phyloP scores from a whole-genome alignment of 2,329 filamentous ascomycete species.

The Cordyceps javanica region DNA sequence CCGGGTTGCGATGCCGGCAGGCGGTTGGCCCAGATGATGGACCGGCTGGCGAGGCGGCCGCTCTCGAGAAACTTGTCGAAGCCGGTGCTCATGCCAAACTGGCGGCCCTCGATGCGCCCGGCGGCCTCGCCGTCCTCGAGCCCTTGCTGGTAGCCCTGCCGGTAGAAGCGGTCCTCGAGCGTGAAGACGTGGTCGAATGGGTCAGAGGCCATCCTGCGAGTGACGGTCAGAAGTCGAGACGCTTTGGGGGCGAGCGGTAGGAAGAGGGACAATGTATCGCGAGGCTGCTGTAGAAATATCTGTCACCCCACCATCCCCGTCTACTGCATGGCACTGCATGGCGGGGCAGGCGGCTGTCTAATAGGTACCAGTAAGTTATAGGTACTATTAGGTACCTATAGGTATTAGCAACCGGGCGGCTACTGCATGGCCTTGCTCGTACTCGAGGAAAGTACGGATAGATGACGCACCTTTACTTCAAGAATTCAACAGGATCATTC shows the following conservation, averaged over 20 bases:
- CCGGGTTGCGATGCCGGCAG: slow-evolving; percentile 29
- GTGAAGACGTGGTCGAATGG: slow-evolving; percentile 52
- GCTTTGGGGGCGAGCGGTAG: neutral
- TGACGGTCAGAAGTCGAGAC: too few relatives aligned
- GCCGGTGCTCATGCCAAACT: slow-evolving; percentile 85
- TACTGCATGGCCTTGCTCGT: too few relatives aligned
- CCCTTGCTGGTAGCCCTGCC: slow-evolving; percentile 73
- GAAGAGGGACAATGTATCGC: neutral
- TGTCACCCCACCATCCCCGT: too few relatives aligned
- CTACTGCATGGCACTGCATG: too few relatives aligned
- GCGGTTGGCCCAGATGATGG: slow-evolving; percentile 77
- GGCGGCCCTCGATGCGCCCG: slow-evolving; percentile 80
- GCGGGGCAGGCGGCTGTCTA: too few relatives aligned
- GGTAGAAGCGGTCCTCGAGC: slow-evolving; percentile 67
- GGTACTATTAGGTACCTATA: too few relatives aligned
- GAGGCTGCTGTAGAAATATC: slow-evolving; percentile 16
- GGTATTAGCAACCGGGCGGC: too few relatives aligned
- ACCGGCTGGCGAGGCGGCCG: slow-evolving; percentile 70
- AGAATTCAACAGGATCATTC: too few relatives aligned
- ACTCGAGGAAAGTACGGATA: too few relatives aligned
- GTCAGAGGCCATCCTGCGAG: slow-evolving; percentile 33
- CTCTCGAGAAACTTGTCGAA: slow-evolving; percentile 87
- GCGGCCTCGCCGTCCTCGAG: slow-evolving; percentile 67
- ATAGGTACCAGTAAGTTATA: too few relatives aligned
- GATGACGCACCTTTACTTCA: too few relatives aligned